These are phyloP conservation scores for Monsonia emarginata DNA, from an alignment of 441 rosid genomes.

Conservation along the genomic window DNA sequence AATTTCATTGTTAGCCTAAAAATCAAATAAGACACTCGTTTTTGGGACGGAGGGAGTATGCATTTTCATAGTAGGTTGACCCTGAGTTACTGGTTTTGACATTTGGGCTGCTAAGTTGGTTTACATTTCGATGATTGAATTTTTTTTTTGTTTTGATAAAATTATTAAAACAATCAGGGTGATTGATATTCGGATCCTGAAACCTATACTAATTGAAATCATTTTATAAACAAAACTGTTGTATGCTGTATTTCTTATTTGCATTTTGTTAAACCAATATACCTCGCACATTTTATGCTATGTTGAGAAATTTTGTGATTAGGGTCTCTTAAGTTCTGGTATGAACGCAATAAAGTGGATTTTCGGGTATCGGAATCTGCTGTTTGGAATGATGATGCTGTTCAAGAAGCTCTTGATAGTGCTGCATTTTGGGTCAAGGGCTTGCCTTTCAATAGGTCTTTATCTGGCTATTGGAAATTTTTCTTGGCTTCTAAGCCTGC, in stretches of 20 bases:
- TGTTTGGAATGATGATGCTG: constrained; percentile 86
- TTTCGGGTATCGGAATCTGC: constrained; percentile 52
- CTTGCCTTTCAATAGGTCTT: constrained; percentile 70
- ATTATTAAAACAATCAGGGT: background rate
- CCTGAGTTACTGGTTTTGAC: no score
- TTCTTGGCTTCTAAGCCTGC: constrained; percentile 59
- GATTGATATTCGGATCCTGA: background rate
- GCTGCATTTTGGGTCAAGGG: constrained; percentile 76
- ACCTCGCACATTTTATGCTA: background rate
- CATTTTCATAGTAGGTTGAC: no score
- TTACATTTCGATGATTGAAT: background rate
- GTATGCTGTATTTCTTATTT: background rate
- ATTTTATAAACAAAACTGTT: background rate
- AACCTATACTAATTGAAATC: background rate
- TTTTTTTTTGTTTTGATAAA: background rate
- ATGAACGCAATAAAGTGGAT: constrained; percentile 69
- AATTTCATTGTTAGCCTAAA: no score
- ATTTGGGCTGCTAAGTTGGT: no score
- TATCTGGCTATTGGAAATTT: constrained; percentile 87
- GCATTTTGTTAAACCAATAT: background rate
- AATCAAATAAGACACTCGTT: no score
- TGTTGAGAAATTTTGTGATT: constrained; percentile 14
- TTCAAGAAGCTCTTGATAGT: constrained; percentile 57
- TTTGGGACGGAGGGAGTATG: no score
- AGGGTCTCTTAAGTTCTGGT: constrained; percentile 87